phyloP scores from a whole-genome alignment of 2,329 filamentous ascomycete species.

The Fonsecaea multimorphosa region DNA sequence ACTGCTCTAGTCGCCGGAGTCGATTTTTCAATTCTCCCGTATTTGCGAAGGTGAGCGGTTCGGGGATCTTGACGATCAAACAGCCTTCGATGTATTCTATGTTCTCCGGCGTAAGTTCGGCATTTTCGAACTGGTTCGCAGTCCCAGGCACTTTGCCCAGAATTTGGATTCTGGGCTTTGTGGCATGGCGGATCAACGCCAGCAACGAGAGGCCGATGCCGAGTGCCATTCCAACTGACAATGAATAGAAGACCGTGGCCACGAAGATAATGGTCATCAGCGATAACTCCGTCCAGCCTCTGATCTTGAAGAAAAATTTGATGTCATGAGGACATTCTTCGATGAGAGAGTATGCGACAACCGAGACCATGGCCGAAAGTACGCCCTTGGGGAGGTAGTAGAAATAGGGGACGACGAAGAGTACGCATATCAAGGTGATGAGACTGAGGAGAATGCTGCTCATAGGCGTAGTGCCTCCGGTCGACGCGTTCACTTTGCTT shows the following conservation, averaged over 20 bases:
- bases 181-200: constrained; percentile 87
- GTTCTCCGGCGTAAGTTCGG: constrained; percentile 71
- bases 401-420: constrained; percentile 87
- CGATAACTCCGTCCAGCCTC: constrained; percentile 81
- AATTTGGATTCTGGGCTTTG: constrained; percentile 93
- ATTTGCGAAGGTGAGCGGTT: constrained; percentile 95
- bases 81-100: constrained; percentile 91
- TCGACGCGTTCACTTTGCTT: constrained; percentile 93
- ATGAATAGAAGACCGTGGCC: constrained; percentile 91
- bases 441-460: constrained; percentile 84
- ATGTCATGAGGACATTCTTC: constrained; percentile 96
- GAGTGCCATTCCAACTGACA: constrained; percentile 90
- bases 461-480: constrained; percentile 91
- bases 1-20: constrained; percentile 81
- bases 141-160: constrained; percentile 86
- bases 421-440: constrained; percentile 79
- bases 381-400: constrained; percentile 98
- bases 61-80: constrained; percentile 95
- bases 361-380: constrained; percentile 89
- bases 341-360: constrained; percentile 91
- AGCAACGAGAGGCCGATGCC: constrained; percentile 90
- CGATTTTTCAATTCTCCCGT: constrained; percentile 89
- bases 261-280: constrained; percentile 91
- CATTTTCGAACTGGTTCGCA: constrained; percentile 78
- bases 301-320: constrained; percentile 83